A percentile compares a stretch with the other conserved stretches of the same genome.
These are phyloP conservation scores for Sarocladiaceae sp. DNA, from an alignment of 2,329 filamentous ascomycete genomes.

Conservation along the genomic window DNA sequence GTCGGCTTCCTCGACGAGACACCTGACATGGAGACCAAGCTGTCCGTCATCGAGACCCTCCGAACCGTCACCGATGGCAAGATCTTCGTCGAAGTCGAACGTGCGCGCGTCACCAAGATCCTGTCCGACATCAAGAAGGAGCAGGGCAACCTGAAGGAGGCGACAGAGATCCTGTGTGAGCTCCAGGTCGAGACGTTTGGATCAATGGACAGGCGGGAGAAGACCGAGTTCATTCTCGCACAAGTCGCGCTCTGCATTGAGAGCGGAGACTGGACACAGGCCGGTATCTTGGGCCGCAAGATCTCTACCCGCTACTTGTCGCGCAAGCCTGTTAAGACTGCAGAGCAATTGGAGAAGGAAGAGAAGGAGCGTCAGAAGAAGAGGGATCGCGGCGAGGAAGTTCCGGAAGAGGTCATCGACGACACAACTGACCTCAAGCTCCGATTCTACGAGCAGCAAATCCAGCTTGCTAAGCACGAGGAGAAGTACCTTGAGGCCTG, in stretches of 20 bases:
- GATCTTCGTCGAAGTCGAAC: conserved; percentile 99
- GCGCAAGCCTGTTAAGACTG: conserved; percentile 84
- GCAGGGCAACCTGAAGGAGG: conserved; percentile 86
- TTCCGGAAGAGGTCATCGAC: conserved; percentile 72
- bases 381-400: conserved; percentile 73
- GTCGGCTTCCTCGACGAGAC: conserved; percentile 89
- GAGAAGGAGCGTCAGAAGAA: conserved; percentile 85
- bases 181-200: conserved; percentile 98
- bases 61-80: conserved; percentile 98
- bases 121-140: conserved; percentile 96
- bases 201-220: conserved; percentile 94
- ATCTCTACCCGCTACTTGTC: conserved; percentile 92
- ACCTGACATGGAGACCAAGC: conserved; percentile 79
- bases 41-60: conserved; percentile 90
- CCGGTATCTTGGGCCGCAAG: conserved; percentile 89
- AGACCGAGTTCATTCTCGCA: conserved; percentile 97
- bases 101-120: conserved; percentile 90
- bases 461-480: conserved; percentile 91
- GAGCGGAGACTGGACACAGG: conserved; percentile 93
- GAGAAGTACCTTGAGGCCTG: conserved; percentile 96
- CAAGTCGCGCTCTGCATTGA: conserved; percentile 95
- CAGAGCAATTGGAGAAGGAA: conserved; percentile 87
- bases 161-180: conserved; percentile 91
- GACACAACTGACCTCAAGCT: conserved; percentile 97
- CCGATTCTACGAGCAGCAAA: conserved; percentile 95